These are phyloP conservation scores for Stenocarpella maydis DNA, from an alignment of 2,329 filamentous ascomycete species.

Conservation along the genomic window DNA sequence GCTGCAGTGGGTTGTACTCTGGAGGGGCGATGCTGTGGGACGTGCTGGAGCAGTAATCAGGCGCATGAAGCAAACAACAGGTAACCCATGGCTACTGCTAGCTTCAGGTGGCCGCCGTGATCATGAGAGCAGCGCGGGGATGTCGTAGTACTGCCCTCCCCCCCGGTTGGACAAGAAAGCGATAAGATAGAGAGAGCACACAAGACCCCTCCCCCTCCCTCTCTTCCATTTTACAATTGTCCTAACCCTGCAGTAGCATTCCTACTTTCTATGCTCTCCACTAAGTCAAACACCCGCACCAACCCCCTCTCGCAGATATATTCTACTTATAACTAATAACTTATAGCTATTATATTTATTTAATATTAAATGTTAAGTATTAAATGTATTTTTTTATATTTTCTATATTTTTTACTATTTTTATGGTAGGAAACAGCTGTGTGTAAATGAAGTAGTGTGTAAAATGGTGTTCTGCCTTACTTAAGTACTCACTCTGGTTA, in stretches of 20 bases:
- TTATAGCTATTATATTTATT: too few relatives aligned
- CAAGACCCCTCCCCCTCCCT: neutral
- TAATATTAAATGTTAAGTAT: too few relatives aligned
- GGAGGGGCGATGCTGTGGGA: neutral
- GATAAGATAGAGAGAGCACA: constrained; percentile 1
- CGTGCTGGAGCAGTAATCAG: neutral
- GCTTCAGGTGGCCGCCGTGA: constrained; percentile 6
- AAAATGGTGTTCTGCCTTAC: too few relatives aligned
- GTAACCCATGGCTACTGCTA: constrained; percentile 2
- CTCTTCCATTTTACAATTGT: neutral
- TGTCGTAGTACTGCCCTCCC: constrained; percentile 17
- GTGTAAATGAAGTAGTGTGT: too few relatives aligned
- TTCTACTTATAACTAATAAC: too few relatives aligned
- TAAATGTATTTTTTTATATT: too few relatives aligned
- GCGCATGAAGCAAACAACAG: constrained; percentile 11
- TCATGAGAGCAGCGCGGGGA: constrained; percentile 16
- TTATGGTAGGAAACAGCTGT: too few relatives aligned
- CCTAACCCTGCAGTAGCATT: neutral
- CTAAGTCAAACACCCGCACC: too few relatives aligned
- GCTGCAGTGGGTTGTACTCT: constrained; percentile 6
- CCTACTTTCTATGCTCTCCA: too few relatives aligned
- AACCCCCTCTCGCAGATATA: too few relatives aligned
- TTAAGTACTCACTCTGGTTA: too few relatives aligned
- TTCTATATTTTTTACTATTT: too few relatives aligned
- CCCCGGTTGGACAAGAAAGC: neutral